phyloP scores from a whole-genome alignment of 2,329 filamentous ascomycete species.

The Tolypocladium album region DNA sequence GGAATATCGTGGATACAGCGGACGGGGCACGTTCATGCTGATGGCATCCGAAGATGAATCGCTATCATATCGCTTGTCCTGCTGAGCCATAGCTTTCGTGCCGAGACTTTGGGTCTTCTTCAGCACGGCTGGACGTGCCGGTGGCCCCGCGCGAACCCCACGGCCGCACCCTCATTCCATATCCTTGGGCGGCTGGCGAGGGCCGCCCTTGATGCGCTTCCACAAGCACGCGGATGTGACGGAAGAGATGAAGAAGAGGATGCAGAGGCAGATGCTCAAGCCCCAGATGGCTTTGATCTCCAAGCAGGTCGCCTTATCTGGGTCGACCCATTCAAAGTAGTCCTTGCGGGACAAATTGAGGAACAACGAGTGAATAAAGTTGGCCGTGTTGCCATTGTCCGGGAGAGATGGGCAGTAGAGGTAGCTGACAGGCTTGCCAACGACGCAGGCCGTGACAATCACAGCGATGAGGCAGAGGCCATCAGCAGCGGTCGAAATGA shows the following conservation, averaged over 20 bases:
- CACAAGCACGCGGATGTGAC: constrained; percentile 50
- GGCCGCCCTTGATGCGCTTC: constrained; percentile 40
- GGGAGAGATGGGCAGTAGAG: constrained; percentile 55
- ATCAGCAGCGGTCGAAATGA: constrained; percentile 58
- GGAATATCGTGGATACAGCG: constrained; percentile 16
- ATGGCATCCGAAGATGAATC: constrained; percentile 18
- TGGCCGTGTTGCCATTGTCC: constrained; percentile 26
- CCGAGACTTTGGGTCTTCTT: constrained; percentile 23
- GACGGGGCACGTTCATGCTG: constrained; percentile 11
- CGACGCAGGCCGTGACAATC: constrained; percentile 63
- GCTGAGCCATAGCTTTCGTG: constrained; percentile 22
- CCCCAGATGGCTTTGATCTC: constrained; percentile 87
- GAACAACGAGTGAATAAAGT: constrained; percentile 32
- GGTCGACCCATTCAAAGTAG: constrained; percentile 35
- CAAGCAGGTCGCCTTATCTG: constrained; percentile 56
- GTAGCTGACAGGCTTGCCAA: constrained; percentile 72
- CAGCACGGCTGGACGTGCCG: constrained; percentile 7
- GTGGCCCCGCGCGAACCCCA: constrained; percentile 18
- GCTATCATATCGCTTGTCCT: constrained; percentile 19
- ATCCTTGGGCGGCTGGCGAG: constrained; percentile 30
- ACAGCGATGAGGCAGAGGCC: constrained; percentile 61
- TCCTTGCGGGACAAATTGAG: constrained; percentile 24
- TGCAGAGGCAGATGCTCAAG: constrained; percentile 66
- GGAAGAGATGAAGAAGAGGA: constrained; percentile 55
- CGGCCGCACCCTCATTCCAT: constrained; percentile 40